Percentiles rank a stretch among this genome's conserved stretches.
Evolutionary conservation across 495 filamentous ascomycete genomes (phyloP).

Genomic region (Xylaria sp.): DNA sequence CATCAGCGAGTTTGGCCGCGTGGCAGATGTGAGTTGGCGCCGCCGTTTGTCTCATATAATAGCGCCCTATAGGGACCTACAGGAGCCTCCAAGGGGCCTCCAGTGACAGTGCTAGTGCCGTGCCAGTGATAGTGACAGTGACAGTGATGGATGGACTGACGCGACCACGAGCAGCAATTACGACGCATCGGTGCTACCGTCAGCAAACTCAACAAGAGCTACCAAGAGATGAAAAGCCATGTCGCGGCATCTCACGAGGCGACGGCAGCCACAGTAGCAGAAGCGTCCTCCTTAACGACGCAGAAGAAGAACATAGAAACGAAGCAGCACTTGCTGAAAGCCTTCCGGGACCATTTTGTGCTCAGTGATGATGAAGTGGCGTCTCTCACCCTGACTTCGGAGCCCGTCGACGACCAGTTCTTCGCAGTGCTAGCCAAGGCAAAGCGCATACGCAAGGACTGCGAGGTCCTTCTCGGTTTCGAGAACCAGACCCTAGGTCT

Average conservation of each 20-base stretch:
- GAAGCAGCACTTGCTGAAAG: constrained; percentile 84
- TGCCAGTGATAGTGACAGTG: too few relatives aligned
- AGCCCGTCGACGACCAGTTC: constrained; percentile 85
- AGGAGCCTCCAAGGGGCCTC: too few relatives aligned
- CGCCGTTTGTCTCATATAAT: background rate
- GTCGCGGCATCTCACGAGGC: constrained; percentile 76
- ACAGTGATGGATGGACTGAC: constrained; percentile 29
- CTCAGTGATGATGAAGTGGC: constrained; percentile 80
- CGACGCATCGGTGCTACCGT: constrained; percentile 83
- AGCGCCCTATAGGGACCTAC: too few relatives aligned
- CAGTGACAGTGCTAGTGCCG: too few relatives aligned
- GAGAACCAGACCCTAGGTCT: constrained; percentile 86
- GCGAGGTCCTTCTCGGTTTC: constrained; percentile 84
- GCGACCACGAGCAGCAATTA: constrained; percentile 69
- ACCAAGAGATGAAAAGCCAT: constrained; percentile 79
- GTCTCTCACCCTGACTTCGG: constrained; percentile 73
- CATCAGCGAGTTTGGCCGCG: constrained; percentile 85
- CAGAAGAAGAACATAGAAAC: constrained; percentile 80
- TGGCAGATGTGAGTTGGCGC: constrained; percentile 75
- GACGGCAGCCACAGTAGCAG: constrained; percentile 77
- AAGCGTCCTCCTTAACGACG: constrained; percentile 74
- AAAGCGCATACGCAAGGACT: constrained; percentile 87
- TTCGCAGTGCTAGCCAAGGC: constrained; percentile 80
- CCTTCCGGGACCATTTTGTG: constrained; percentile 84
- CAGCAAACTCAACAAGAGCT: constrained; percentile 76